phyloP scores from a whole-genome alignment of 768 basidiomycete genomes.

The Ramaria sp. region DNA sequence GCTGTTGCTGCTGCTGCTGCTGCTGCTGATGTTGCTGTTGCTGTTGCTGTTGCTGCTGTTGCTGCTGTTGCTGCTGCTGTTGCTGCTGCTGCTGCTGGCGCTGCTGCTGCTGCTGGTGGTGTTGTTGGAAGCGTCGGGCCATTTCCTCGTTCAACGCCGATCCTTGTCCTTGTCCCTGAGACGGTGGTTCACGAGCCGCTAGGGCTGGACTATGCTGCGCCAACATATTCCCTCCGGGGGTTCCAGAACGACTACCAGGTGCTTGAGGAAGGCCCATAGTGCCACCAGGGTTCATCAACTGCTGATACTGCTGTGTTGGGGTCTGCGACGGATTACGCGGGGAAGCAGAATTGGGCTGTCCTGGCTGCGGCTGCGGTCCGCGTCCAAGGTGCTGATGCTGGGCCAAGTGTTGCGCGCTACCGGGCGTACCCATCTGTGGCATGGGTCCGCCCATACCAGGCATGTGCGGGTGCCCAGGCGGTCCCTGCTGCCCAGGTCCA shows the following conservation, averaged over 20 bases:
- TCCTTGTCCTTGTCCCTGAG: not conserved
- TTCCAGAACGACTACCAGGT: constrained; percentile 49
- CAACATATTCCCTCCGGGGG: constrained; percentile 36
- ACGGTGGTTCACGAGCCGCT: constrained; percentile 34
- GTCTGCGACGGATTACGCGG: constrained; percentile 26
- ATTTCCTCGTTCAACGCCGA: constrained; percentile 3
- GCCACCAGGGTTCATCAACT: constrained; percentile 15
- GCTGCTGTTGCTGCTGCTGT: constrained; percentile 13
- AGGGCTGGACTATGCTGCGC: constrained; percentile 51
- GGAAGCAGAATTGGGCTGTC: constrained; percentile 12
- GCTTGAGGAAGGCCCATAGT: constrained; percentile 14
- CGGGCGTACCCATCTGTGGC: constrained; percentile 39
- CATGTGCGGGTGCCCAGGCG: constrained; percentile 17
- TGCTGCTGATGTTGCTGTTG: constrained; percentile 5
- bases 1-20: constrained; percentile 12
- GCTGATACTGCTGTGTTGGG: constrained; percentile 33
- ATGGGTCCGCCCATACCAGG: constrained; percentile 14
- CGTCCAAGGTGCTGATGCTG: constrained; percentile 40
- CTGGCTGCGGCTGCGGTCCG: constrained; percentile 7
- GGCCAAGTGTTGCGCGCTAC: constrained; percentile 37
- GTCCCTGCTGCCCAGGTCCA: constrained; percentile 17
- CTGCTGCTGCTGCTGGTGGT: constrained; percentile 12
- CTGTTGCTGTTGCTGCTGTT: constrained; percentile 12
- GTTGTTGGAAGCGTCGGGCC: constrained; percentile 5
- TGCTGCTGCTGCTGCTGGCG: constrained; percentile 5